Evolutionary conservation across 352 stramenopile species (phyloP).

Genomic region (Pythium volutum): DNA sequence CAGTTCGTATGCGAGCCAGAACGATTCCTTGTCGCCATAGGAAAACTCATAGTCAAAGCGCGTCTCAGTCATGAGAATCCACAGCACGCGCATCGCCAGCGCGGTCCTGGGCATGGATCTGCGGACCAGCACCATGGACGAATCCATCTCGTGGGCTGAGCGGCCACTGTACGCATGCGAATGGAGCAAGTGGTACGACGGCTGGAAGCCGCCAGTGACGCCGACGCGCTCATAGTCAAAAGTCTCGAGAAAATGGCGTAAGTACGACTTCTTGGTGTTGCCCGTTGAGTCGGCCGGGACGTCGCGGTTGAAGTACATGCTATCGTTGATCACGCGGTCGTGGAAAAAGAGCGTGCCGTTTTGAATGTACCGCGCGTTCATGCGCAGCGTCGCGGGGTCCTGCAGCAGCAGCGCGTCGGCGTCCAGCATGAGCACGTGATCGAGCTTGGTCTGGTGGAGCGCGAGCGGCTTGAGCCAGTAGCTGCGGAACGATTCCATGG

Average conservation of each 20-base stretch:
- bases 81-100: slow-evolving; percentile 43
- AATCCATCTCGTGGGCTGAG: slow-evolving; percentile 54
- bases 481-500: slow-evolving; percentile 19
- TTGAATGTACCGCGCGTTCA: slow-evolving; percentile 25
- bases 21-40: slow-evolving; percentile 68
- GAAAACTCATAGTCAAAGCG: slow-evolving; percentile 68
- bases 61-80: slow-evolving; percentile 63
- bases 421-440: slow-evolving; percentile 22
- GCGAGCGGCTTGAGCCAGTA: slow-evolving; percentile 30
- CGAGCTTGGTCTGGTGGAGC: slow-evolving; percentile 19
- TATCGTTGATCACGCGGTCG: slow-evolving; percentile 36
- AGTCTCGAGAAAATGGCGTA: slow-evolving; percentile 36
- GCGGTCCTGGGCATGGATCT: slow-evolving; percentile 13
- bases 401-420: slow-evolving; percentile 23
- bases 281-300: slow-evolving; percentile 10
- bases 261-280: slow-evolving; percentile 23
- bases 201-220: slow-evolving; percentile 17
- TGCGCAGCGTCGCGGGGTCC: slow-evolving; percentile 21
- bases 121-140: slow-evolving; percentile 43
- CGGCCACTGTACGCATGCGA: slow-evolving; percentile 38
- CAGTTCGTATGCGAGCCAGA: slow-evolving; percentile 74
- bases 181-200: slow-evolving; percentile 37
- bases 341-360: slow-evolving; percentile 47
- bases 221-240: slow-evolving; percentile 49
- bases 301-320: slow-evolving; percentile 38